These are phyloP conservation scores for Coniella vitis DNA, from an alignment of 2,329 filamentous ascomycete genomes.

Conservation along the genomic window DNA sequence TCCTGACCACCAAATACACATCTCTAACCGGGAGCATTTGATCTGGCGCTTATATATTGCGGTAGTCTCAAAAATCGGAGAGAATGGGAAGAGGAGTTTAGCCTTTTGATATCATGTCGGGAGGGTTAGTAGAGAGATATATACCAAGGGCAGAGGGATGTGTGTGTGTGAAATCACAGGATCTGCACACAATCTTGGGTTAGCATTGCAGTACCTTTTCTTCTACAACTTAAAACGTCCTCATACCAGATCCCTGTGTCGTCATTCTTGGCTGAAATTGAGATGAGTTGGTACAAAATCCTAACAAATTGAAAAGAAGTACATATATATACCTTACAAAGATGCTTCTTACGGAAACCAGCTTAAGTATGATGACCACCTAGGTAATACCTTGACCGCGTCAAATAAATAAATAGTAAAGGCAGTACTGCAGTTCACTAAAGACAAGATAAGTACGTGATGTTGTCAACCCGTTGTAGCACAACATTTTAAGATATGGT, in stretches of 20 bases:
- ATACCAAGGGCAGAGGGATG: not conserved
- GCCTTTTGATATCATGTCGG: not conserved
- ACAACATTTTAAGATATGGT: not conserved
- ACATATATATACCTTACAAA: no score
- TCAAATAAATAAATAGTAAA: no score
- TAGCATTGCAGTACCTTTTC: constrained; percentile 16
- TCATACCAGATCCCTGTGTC: not conserved
- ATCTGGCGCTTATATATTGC: not conserved
- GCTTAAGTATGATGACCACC: no score
- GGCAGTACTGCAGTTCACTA: no score
- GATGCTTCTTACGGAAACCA: no score
- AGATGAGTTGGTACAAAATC: no score
- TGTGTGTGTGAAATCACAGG: constrained; percentile 6
- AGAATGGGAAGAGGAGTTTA: not conserved
- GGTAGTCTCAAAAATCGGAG: not conserved
- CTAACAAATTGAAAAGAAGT: no score
- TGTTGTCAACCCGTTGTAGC: no score
- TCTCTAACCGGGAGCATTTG: no score
- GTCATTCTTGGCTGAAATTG: no score
- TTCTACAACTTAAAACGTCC: not conserved
- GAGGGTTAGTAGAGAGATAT: not conserved
- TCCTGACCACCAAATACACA: not conserved
- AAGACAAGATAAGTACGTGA: no score
- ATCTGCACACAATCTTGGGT: constrained; percentile 16
- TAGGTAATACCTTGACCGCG: no score